phyloP scores from a whole-genome alignment of 2,329 filamentous ascomycete species.

The Fusarium decemcellulare region DNA sequence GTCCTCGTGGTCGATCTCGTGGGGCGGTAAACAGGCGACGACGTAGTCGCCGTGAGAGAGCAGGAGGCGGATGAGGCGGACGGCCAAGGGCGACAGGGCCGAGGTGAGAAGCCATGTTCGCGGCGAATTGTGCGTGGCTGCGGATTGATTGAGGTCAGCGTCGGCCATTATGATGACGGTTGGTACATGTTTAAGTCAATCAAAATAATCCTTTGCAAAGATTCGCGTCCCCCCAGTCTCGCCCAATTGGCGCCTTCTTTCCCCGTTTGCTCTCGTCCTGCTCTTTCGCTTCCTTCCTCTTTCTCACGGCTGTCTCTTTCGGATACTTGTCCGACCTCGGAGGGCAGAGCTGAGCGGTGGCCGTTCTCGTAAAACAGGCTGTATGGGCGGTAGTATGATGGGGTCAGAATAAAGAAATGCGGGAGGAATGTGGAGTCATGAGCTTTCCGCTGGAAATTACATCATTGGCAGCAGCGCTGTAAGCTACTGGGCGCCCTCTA shows the following conservation, averaged over 20 bases:
- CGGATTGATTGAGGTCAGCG: conserved; percentile 50
- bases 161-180: conserved; percentile 48
- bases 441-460: conserved; percentile 39
- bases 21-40: conserved; percentile 84
- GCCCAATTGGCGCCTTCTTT: conserved; percentile 11
- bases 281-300: conserved; percentile 1
- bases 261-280: no score
- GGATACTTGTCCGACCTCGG: conserved; percentile 14
- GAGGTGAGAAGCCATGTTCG: conserved; percentile 95
- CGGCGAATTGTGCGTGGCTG: conserved; percentile 79
- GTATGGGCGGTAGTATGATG: not conserved
- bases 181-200: conserved; percentile 36
- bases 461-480: conserved; percentile 36
- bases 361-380: not conserved
- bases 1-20: conserved; percentile 82
- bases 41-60: conserved; percentile 94
- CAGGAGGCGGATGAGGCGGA: conserved; percentile 84
- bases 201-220: conserved; percentile 9
- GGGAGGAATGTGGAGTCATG: conserved; percentile 39
- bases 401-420: conserved; percentile 27
- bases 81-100: conserved; percentile 86
- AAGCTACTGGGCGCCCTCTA: not conserved
- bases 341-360: conserved; percentile 3
- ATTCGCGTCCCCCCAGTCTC: conserved; percentile 10
- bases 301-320: conserved; percentile 4